These are phyloP conservation scores for Scleromitrula shiraiana DNA, from an alignment of 2,329 filamentous ascomycete genomes.

Conservation along the genomic window DNA sequence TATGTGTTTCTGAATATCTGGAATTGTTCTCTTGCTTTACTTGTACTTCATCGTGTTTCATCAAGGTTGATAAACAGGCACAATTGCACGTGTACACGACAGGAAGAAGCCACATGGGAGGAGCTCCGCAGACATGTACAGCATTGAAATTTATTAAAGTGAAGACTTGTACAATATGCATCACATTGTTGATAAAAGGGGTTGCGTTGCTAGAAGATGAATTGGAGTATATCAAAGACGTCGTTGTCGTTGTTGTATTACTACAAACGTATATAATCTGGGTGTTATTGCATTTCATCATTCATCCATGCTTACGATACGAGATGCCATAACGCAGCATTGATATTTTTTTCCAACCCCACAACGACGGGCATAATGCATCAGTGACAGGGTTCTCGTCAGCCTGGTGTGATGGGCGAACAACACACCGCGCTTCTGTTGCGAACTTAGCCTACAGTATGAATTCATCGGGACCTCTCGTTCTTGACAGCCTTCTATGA, in stretches of 20 bases:
- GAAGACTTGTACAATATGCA: not conserved
- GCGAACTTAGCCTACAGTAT: constrained; percentile 14
- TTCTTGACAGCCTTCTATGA: constrained; percentile 21
- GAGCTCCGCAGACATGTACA: constrained; percentile 1
- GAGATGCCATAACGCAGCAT: constrained; percentile 4
- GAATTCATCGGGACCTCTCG: constrained; percentile 13
- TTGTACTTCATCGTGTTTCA: not conserved
- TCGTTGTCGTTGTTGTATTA: constrained; percentile 3
- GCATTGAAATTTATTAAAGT: not conserved
- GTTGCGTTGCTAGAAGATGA: not conserved
- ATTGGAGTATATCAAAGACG: constrained; percentile 1
- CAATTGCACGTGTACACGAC: constrained; percentile 1
- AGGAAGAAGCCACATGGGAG: constrained; percentile 4
- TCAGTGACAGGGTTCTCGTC: constrained; percentile 21
- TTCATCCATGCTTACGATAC: constrained; percentile 1
- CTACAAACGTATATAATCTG: constrained; percentile 1
- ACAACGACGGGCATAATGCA: constrained; percentile 15
- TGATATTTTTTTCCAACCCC: constrained; percentile 13
- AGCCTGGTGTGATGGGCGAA: constrained; percentile 20
- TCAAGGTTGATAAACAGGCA: not conserved
- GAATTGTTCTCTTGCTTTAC: not conserved
- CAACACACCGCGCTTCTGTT: constrained; percentile 25
- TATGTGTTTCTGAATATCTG: not conserved
- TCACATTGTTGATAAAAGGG: not conserved
- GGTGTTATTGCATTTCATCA: constrained; percentile 6